Conservation (phyloP, 2,329 filamentous ascomycete species). For the Aspergillus hortae region DNA sequence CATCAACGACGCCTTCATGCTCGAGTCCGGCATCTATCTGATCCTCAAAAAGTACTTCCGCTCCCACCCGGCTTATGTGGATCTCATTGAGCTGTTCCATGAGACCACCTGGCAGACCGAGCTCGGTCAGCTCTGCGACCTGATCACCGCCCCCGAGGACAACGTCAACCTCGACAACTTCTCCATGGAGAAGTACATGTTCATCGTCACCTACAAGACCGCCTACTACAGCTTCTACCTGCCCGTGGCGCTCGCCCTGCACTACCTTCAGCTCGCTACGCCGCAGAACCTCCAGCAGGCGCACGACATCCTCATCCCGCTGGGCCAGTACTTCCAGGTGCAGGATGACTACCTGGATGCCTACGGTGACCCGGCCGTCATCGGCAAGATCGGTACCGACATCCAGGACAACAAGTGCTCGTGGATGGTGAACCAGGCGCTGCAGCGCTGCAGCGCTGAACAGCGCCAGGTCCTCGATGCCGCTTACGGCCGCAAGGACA, state of each 20-base stretch:
- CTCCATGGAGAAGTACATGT: slow-evolving; percentile 84
- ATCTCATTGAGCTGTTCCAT: slow-evolving; percentile 94
- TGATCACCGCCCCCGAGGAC: slow-evolving; percentile 94
- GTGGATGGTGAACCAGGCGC: slow-evolving; percentile 94
- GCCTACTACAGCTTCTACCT: slow-evolving; percentile 99
- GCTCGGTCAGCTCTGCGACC: slow-evolving; percentile 88
- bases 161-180: slow-evolving; percentile 92
- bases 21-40: slow-evolving; percentile 85
- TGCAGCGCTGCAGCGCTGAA: slow-evolving; percentile 73
- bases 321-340: slow-evolving; percentile 98
- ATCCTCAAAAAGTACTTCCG: slow-evolving; percentile 94
- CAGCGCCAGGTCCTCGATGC: slow-evolving; percentile 85
- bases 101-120: slow-evolving; percentile 92
- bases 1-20: slow-evolving; percentile 98
- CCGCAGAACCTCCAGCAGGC: slow-evolving; percentile 84
- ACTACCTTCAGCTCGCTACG: slow-evolving; percentile 81
- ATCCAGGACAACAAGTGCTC: slow-evolving; percentile 99
- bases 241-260: slow-evolving; percentile 83
- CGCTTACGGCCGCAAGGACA: slow-evolving; percentile 92
- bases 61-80: slow-evolving; percentile 79
- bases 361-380: slow-evolving; percentile 85
- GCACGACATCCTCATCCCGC: slow-evolving; percentile 88
- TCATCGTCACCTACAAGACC: slow-evolving; percentile 99
- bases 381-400: slow-evolving; percentile 98
- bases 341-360: slow-evolving; percentile 99